Conservation (phyloP, 768 basidiomycete species). For the Amanita molliuscula region DNA sequence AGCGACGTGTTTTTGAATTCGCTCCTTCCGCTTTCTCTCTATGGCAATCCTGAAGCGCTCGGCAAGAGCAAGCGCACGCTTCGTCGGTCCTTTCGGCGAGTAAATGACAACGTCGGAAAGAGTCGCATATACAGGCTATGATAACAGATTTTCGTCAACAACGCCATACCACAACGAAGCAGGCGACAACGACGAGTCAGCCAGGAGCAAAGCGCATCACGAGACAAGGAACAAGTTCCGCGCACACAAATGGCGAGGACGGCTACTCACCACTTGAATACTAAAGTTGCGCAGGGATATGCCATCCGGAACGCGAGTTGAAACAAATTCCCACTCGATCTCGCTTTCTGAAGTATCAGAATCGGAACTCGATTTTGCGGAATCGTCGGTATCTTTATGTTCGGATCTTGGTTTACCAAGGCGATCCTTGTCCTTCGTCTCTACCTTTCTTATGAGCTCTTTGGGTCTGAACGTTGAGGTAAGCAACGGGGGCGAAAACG, state of each 20-base stretch:
- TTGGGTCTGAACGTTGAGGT: conserved; percentile 42
- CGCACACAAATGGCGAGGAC: conserved; percentile 3
- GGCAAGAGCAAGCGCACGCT: conserved; percentile 50
- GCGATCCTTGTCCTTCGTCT: neutral
- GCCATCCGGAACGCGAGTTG: conserved; percentile 67
- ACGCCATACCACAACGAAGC: neutral
- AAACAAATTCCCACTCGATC: conserved; percentile 55
- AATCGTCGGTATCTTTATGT: conserved; percentile 1
- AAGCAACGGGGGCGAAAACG: conserved; percentile 24
- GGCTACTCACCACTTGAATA: conserved; percentile 59
- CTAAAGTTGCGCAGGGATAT: conserved; percentile 83
- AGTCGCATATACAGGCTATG: conserved; percentile 73
- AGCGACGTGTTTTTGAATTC: conserved; percentile 21
- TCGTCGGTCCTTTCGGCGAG: conserved; percentile 56
- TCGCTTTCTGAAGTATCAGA: conserved; percentile 9
- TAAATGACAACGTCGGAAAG: conserved; percentile 88
- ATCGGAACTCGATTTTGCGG: conserved; percentile 6
- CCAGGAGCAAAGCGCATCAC: neutral
- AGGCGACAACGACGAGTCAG: neutral
- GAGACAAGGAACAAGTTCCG: conserved; percentile 1
- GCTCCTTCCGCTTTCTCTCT: conserved; percentile 43
- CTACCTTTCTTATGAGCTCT: conserved; percentile 26
- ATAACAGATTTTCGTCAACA: neutral
- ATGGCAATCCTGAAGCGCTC: conserved; percentile 57
- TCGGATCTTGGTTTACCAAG: neutral